Evolutionary conservation across 345 rosid genomes (phyloP).

Genomic region (Arabis hirsuta): DNA sequence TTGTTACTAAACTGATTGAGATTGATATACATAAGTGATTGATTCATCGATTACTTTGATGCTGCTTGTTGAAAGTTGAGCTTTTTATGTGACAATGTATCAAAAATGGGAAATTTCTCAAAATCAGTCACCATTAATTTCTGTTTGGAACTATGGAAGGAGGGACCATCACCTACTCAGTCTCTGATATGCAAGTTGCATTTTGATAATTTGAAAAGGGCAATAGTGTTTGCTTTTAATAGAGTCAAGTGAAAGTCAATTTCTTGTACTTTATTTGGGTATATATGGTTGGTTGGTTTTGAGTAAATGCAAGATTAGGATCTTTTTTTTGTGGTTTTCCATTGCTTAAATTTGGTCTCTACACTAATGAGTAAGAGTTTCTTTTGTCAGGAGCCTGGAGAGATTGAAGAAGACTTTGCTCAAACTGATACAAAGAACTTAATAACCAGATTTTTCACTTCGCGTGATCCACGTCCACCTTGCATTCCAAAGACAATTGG

Average conservation of each 20-base stretch:
- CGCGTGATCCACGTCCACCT: constrained; percentile 56
- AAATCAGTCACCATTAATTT: constrained; percentile 1
- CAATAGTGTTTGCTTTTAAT: neutral
- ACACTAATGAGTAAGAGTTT: constrained; percentile 21
- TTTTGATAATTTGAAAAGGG: neutral
- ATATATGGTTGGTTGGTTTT: neutral
- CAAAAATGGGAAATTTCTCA: neutral
- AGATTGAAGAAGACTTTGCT: constrained; percentile 75
- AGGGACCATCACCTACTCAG: constrained; percentile 16
- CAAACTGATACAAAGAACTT: constrained; percentile 56
- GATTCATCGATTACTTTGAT: neutral
- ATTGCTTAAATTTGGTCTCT: constrained; percentile 3
- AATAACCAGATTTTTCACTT: constrained; percentile 49
- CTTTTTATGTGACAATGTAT: constrained; percentile 6
- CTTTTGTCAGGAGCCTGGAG: constrained; percentile 64
- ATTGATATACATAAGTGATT: neutral
- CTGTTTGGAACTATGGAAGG: neutral
- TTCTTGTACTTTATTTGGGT: constrained; percentile 8
- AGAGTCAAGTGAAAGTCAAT: constrained; percentile 23
- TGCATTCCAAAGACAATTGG: constrained; percentile 62
- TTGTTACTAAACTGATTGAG: neutral
- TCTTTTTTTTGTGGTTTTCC: constrained; percentile 12
- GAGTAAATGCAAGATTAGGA: constrained; percentile 4
- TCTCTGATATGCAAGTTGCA: constrained; percentile 5
- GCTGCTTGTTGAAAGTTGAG: constrained; percentile 14